phyloP scores from a whole-genome alignment of 1,284 basidiomycete genomes.

The Puccinia triticina region DNA sequence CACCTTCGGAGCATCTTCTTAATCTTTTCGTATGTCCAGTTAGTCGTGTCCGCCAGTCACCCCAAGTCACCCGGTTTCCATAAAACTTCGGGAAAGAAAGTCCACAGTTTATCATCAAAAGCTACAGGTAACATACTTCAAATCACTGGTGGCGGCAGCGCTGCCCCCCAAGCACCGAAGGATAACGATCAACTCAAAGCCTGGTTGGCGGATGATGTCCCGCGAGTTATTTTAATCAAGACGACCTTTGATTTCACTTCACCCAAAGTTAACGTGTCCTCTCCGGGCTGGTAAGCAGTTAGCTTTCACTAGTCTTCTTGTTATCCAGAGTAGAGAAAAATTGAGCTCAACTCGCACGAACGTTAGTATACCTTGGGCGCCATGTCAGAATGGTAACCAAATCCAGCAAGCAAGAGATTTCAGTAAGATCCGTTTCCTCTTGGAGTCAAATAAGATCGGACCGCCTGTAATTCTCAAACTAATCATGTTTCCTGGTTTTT shows the following conservation, averaged over 20 bases:
- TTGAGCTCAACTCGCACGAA: background rate
- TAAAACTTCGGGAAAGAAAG: too few species aligned
- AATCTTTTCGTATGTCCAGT: too few species aligned
- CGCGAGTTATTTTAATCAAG: constrained; percentile 44
- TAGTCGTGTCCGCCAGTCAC: too few species aligned
- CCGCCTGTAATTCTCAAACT: background rate
- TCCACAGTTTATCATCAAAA: background rate
- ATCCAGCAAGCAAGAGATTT: constrained; percentile 26
- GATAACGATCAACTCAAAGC: background rate
- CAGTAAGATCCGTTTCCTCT: background rate
- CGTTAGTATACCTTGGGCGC: background rate
- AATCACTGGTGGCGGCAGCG: constrained; percentile 39
- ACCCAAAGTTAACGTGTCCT: background rate
- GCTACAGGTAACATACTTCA: background rate
- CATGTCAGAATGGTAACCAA: constrained; percentile 29
- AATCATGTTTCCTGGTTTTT: background rate
- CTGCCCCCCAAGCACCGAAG: background rate
- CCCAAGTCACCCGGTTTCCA: too few species aligned
- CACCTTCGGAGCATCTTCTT: too few species aligned
- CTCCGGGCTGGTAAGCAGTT: constrained; percentile 29
- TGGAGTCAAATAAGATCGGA: background rate
- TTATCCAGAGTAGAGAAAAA: background rate
- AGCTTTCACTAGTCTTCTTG: background rate
- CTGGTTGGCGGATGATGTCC: constrained; percentile 40
- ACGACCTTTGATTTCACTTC: constrained; percentile 33